A percentile compares a stretch with the other conserved stretches of the same genome.
These are phyloP conservation scores for Debaryomyces robertsiae DNA, from an alignment of 1,139 yeast species.

Conservation along the genomic window DNA sequence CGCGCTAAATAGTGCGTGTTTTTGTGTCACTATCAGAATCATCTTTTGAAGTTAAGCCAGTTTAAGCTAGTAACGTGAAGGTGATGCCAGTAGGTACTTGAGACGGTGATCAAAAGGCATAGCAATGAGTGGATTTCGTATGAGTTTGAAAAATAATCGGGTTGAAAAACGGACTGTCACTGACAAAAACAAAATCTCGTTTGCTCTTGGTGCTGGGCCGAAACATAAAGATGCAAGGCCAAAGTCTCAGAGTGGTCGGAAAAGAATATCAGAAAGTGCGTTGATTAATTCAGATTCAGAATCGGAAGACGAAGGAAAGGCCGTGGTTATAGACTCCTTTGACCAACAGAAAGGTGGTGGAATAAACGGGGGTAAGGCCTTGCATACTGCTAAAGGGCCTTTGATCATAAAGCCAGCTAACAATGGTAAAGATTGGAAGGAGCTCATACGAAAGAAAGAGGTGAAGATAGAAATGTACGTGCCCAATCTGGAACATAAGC, in stretches of 20 bases:
- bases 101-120: background rate
- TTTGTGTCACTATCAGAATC: constrained; percentile 5
- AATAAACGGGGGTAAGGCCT: constrained; percentile 22
- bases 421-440: constrained; percentile 12
- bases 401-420: constrained; percentile 23
- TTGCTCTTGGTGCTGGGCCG: constrained; percentile 7
- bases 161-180: background rate
- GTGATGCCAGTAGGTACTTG: background rate
- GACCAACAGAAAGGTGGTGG: constrained; percentile 26
- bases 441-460: constrained; percentile 10
- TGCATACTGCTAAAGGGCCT: constrained; percentile 15
- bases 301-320: constrained; percentile 23
- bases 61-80: no score
- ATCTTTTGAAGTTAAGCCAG: no score
- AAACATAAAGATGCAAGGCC: background rate
- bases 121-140: constrained; percentile 24
- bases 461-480: constrained; percentile 2
- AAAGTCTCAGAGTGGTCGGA: background rate
- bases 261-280: background rate
- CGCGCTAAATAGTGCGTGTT: constrained; percentile 9
- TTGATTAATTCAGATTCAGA: constrained; percentile 20
- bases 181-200: constrained; percentile 9
- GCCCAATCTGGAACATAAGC: constrained; percentile 16
- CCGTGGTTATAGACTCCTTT: constrained; percentile 23
- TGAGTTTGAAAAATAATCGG: constrained; percentile 25